Conservation (phyloP, 345 rosid genomes). For the Mercurialis annua region DNA sequence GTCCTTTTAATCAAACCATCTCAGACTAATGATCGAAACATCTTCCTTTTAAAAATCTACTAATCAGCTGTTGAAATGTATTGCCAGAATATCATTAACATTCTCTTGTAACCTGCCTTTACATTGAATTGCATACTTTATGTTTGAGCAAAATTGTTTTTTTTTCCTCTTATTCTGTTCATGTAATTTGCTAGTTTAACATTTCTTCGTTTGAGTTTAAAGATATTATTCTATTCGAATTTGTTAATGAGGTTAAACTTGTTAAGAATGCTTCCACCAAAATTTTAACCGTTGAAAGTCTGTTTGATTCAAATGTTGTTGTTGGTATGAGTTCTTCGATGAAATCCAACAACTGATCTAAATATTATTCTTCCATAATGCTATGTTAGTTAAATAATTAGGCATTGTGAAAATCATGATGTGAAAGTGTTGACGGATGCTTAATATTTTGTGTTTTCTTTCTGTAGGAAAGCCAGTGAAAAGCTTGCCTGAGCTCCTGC, state of each 20-base stretch:
- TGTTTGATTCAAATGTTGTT: too few relatives aligned
- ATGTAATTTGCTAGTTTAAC: not conserved
- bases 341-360: too few relatives aligned
- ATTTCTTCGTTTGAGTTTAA: too few relatives aligned
- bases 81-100: not conserved
- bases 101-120: not conserved
- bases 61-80: not conserved
- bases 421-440: not conserved
- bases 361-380: not conserved
- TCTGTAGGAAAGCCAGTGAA: slow-evolving; percentile 67
- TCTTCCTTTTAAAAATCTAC: not conserved
- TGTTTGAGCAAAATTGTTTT: not conserved
- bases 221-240: not conserved
- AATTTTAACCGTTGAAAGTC: too few relatives aligned
- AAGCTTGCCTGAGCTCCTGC: slow-evolving; percentile 82
- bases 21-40: not conserved
- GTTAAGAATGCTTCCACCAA: not conserved
- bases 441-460: slow-evolving; percentile 1
- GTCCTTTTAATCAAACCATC: not conserved
- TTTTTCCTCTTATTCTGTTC: not conserved
- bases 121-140: not conserved
- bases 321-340: too few relatives aligned
- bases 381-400: not conserved
- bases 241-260: not conserved
- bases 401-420: too few relatives aligned